Conservation (phyloP, 139 green algal species). For the Tetradesmus obliquus region DNA sequence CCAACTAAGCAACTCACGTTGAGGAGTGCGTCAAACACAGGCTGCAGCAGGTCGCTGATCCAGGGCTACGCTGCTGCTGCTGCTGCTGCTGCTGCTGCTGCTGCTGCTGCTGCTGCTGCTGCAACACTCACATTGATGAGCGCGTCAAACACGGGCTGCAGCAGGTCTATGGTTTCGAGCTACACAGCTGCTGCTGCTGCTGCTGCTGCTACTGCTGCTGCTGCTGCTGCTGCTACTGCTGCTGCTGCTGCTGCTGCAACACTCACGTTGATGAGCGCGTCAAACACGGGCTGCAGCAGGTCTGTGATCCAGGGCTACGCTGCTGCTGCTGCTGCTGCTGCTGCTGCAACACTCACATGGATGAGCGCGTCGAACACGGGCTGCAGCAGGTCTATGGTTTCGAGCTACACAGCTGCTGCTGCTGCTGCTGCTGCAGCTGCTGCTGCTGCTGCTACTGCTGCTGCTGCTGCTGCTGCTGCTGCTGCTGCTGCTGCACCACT, state of each 20-base stretch:
- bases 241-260: constrained; percentile 7
- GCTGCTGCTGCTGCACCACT: not conserved
- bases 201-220: too few relatives aligned
- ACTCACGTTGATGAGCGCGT: constrained; percentile 76
- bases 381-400: constrained; percentile 91
- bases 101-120: too few relatives aligned
- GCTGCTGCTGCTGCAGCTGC: too few relatives aligned
- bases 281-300: constrained; percentile 94
- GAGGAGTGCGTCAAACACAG: constrained; percentile 67
- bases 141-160: constrained; percentile 95
- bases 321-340: too few relatives aligned
- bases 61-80: too few relatives aligned
- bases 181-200: too few relatives aligned
- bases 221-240: too few relatives aligned
- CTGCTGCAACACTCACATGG: constrained; percentile 24
- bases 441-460: too few relatives aligned
- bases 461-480: constrained; percentile 31
- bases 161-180: constrained; percentile 77
- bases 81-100: too few relatives aligned
- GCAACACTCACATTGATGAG: constrained; percentile 63
- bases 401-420: too few relatives aligned
- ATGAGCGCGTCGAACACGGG: constrained; percentile 92
- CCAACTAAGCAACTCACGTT: not conserved
- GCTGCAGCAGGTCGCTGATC: constrained; percentile 91
- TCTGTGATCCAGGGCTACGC: constrained; percentile 64